Conservation (phyloP, 1,284 basidiomycete genomes). For the Afroboletus lepidellus region DNA sequence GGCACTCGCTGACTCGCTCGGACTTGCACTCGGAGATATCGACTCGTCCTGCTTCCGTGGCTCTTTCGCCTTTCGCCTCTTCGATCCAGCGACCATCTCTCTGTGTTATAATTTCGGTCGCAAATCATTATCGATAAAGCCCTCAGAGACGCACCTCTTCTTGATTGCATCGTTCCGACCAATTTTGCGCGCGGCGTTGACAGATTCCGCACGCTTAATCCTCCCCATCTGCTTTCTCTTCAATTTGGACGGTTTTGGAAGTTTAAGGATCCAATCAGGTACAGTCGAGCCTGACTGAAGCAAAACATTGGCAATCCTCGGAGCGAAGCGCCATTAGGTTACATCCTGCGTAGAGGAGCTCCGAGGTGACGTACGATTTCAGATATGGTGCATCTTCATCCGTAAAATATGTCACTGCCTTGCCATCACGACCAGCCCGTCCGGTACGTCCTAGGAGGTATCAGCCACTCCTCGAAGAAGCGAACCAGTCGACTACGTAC, state of each 20-base stretch:
- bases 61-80: constrained; percentile 50
- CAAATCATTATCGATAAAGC: background rate
- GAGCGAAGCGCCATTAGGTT: constrained; percentile 7
- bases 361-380: constrained; percentile 65
- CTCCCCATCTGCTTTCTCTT: constrained; percentile 84
- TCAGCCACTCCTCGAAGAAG: background rate
- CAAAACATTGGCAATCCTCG: constrained; percentile 92
- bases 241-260: constrained; percentile 88
- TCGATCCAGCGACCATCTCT: constrained; percentile 74
- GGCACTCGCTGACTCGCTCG: background rate
- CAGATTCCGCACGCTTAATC: constrained; percentile 73
- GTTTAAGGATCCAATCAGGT: constrained; percentile 86
- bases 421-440: constrained; percentile 87
- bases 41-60: background rate
- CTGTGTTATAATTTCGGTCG: constrained; percentile 35
- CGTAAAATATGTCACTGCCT: constrained; percentile 95
- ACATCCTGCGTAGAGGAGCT: constrained; percentile 6
- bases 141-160: constrained; percentile 49
- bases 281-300: constrained; percentile 86
- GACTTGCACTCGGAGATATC: background rate
- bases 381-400: constrained; percentile 90
- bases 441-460: constrained; percentile 78
- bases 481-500: constrained; percentile 37
- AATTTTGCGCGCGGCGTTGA: constrained; percentile 73
- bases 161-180: constrained; percentile 72